phyloP scores from a whole-genome alignment of 139 green algal species.

The Pseudopediastrum boryanum region DNA sequence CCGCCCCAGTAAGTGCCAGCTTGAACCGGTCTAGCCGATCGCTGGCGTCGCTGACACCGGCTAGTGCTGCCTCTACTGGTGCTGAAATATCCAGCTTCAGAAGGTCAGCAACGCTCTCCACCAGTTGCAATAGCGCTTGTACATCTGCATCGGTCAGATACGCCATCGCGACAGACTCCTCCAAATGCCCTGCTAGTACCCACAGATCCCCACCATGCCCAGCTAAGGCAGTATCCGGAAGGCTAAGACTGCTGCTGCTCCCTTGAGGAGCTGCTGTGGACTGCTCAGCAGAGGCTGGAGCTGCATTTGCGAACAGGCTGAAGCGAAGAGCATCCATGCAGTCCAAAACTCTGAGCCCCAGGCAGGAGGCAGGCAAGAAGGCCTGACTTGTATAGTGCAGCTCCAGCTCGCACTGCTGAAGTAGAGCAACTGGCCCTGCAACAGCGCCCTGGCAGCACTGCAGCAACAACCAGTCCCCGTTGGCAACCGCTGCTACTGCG shows the following conservation, averaged over 20 bases:
- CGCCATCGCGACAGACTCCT: constrained; percentile 7
- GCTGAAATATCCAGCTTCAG: constrained; percentile 13
- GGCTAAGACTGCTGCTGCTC: not conserved
- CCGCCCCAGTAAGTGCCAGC: not conserved
- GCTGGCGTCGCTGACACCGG: not conserved
- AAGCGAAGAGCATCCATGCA: not conserved
- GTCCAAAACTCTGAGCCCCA: constrained; percentile 18
- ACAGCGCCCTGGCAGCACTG: constrained; percentile 21
- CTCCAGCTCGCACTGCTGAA: constrained; percentile 20
- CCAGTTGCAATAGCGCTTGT: not conserved
- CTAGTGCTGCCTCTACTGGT: constrained; percentile 7
- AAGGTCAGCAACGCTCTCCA: not conserved
- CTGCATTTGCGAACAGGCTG: not conserved
- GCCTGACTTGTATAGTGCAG: constrained; percentile 14
- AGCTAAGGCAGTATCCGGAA: no score
- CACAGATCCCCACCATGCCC: not conserved
- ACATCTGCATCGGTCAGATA: not conserved
- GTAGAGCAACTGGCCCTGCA: constrained; percentile 3
- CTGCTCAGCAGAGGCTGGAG: no score
- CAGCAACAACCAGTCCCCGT: not conserved
- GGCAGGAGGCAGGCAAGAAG: constrained; percentile 20
- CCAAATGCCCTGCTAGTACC: not conserved
- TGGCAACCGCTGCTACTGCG: not conserved
- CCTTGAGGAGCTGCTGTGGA: no score
- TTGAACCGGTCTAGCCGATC: not conserved